These are phyloP conservation scores for Skeletonema menzelii DNA, from an alignment of 108 stramenopile species.

Conservation along the genomic window DNA sequence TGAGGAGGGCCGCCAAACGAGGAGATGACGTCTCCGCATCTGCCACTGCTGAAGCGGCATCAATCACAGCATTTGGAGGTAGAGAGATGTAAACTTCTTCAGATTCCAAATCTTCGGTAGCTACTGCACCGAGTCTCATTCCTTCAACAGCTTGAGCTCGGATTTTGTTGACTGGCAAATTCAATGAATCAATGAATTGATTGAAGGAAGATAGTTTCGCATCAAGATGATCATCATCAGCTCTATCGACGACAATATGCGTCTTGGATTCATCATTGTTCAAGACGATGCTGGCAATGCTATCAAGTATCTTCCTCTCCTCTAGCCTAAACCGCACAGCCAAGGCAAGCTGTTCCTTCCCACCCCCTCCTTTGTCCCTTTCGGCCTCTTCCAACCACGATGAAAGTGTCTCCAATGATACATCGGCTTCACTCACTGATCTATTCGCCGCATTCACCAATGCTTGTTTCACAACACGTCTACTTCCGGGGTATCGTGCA, in stretches of 20 bases:
- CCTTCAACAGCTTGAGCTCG: conserved; percentile 28
- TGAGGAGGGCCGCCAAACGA: conserved; percentile 7
- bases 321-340: conserved; percentile 54
- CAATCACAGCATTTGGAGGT: conserved; percentile 47
- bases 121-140: conserved; percentile 59
- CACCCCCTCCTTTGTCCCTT: not conserved
- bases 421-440: not conserved
- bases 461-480: conserved; percentile 11
- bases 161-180: conserved; percentile 46
- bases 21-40: conserved; percentile 11
- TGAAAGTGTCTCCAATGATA: not conserved
- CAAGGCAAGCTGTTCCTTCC: conserved; percentile 14
- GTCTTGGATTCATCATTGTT: not conserved
- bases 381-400: conserved; percentile 17
- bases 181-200: conserved; percentile 41
- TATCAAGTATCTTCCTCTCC: conserved; percentile 41
- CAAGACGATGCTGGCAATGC: conserved; percentile 2
- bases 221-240: conserved; percentile 24
- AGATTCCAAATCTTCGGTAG: conserved; percentile 44
- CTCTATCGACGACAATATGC: not conserved
- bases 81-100: conserved; percentile 63
- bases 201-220: conserved; percentile 41
- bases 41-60: conserved; percentile 36
- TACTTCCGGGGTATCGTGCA: conserved; percentile 41
- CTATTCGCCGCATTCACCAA: conserved; percentile 22